Evolutionary conservation across 108 stramenopile species (phyloP).

Genomic region (Epipyxis sp.): DNA sequence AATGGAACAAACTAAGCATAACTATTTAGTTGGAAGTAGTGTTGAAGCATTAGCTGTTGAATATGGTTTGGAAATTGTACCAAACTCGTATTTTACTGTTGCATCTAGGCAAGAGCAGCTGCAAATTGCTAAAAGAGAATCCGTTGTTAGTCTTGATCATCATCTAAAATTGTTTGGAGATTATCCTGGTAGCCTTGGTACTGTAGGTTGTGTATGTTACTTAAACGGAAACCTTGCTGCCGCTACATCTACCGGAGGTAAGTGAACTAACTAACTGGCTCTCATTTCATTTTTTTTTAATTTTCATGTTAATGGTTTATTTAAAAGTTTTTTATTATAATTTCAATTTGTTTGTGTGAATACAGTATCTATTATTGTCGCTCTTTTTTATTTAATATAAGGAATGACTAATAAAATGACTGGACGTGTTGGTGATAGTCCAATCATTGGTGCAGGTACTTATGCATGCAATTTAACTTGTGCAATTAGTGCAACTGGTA

Average conservation of each 20-base stretch:
- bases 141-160: neutral
- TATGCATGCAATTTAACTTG: conserved; percentile 9
- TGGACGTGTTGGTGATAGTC: conserved; percentile 20
- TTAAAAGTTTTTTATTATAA: too few species aligned
- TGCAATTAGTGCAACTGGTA: conserved; percentile 14
- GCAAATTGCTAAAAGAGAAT: neutral
- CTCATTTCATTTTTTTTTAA: too few species aligned
- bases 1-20: conserved; percentile 10
- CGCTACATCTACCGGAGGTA: conserved; percentile 7
- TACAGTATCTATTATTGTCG: too few species aligned
- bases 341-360: too few species aligned
- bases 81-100: neutral
- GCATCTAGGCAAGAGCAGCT: neutral
- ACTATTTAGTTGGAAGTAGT: conserved; percentile 2
- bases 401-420: conserved; percentile 28
- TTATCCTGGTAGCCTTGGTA: neutral
- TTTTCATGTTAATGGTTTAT: too few species aligned
- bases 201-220: conserved; percentile 25
- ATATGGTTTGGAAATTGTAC: neutral
- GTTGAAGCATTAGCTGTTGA: conserved; percentile 9
- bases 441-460: conserved; percentile 17
- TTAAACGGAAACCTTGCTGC: conserved; percentile 16
- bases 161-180: neutral
- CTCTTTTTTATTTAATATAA: too few species aligned
- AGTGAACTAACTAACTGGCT: too few species aligned